Base-by-base conservation (phyloP, 495 filamentous ascomycete genomes). In the Hyaloscypha variabilis region DNA sequence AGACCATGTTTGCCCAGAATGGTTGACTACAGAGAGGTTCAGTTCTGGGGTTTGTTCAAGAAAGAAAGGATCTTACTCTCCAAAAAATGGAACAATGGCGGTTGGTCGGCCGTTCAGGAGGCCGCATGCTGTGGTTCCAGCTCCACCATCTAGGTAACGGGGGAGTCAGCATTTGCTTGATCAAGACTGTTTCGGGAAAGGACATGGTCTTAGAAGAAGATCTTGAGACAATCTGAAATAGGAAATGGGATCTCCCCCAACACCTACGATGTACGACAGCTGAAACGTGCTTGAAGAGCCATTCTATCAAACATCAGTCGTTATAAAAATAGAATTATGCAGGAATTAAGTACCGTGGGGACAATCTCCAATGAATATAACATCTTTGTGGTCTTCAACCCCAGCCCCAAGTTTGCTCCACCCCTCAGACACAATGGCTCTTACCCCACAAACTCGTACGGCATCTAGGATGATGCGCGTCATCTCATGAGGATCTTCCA, bases 121-220 rank as follows among this genome's bases (percentile, higher is more conserved):
- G 23, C 87, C 88, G 25, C 83, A 84, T 17, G 87, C 87, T 6
- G 87, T 90, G 0, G 88, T 90, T 21, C 88, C 87, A 19, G 85
- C 87, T 29, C 88, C 88, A 14, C 88, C 88, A 62, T 90, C 30
- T 34, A 11, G 30, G 11, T 34, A 34, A 34, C 11, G 30, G 30
- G 31, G 31, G n/a, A n/a, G n/a, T n/a, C n/a, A n/a, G n/a, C n/a
- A n/a, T n/a, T n/a, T n/a, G n/a, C n/a, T n/a, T n/a, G n/a, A n/a
- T n/a, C n/a, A n/a, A n/a, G n/a, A n/a, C n/a, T n/a, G n/a, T n/a
- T n/a, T n/a, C n/a, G n/a, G n/a, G n/a, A n/a, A n/a, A n/a, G n/a
- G n/a, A n/a, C n/a, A n/a, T n/a, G n/a, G n/a, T n/a, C n/a, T n/a
- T n/a, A n/a, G n/a, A n/a, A n/a, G n/a, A n/a, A n/a, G n/a, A n/a